phyloP scores from a whole-genome alignment of 305 asterid genomes.

The Fraxinus sp. region DNA sequence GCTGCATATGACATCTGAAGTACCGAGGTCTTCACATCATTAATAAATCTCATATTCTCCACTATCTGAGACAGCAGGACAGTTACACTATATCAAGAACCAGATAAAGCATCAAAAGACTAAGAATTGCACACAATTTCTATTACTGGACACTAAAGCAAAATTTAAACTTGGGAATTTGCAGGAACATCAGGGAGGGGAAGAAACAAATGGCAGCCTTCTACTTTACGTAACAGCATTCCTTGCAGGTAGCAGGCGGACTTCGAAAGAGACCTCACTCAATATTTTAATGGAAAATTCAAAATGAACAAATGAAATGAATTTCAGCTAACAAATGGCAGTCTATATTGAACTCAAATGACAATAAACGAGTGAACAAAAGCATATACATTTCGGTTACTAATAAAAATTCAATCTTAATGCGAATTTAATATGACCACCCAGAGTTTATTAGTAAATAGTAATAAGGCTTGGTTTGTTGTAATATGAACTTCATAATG shows the following conservation, averaged over 20 bases:
- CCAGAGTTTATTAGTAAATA: background rate
- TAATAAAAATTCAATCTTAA: background rate
- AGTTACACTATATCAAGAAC: background rate
- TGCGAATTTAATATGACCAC: background rate
- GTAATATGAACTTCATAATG: conserved; percentile 3
- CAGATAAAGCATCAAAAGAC: background rate
- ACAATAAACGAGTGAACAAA: background rate
- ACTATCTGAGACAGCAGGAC: conserved; percentile 49
- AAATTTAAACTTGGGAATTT: background rate
- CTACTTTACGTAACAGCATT: background rate
- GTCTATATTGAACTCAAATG: background rate
- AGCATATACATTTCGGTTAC: background rate
- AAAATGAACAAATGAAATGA: background rate
- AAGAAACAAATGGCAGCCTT: background rate
- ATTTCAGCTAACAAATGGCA: background rate
- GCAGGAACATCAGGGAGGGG: background rate
- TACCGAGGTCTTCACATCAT: conserved; percentile 58
- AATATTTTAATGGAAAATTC: background rate
- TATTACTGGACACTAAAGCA: background rate
- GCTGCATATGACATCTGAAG: conserved; percentile 67
- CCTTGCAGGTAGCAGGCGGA: background rate
- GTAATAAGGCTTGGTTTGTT: background rate
- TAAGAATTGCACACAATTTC: background rate
- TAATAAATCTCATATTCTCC: conserved; percentile 67
- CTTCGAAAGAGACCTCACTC: background rate